phyloP scores from a whole-genome alignment of 2,329 filamentous ascomycete species.

The Fusarium succisae region DNA sequence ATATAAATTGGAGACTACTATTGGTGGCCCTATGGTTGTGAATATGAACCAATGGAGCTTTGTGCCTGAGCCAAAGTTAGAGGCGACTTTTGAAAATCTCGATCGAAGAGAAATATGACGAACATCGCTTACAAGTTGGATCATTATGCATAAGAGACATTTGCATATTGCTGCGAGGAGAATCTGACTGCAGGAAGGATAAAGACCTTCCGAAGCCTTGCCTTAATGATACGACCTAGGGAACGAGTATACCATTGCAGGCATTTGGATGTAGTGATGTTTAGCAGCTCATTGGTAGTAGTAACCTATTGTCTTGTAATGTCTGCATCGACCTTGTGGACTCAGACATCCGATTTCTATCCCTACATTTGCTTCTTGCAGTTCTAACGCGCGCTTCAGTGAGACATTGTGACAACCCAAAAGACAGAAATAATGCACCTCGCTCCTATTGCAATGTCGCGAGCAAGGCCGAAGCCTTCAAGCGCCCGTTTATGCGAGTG shows the following conservation, averaged over 20 bases:
- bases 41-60: background rate
- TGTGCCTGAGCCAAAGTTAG: background rate
- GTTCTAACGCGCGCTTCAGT: background rate
- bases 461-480: background rate
- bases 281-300: background rate
- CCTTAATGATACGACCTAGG: background rate
- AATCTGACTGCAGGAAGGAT: background rate
- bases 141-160: background rate
- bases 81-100: conserved; percentile 1
- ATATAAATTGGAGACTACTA: background rate
- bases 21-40: background rate
- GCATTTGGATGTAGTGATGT: too few relatives aligned
- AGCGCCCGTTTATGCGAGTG: background rate
- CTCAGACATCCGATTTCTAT: background rate
- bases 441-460: background rate
- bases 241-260: background rate
- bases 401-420: conserved; percentile 2
- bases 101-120: conserved; percentile 5
- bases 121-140: background rate
- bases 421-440: background rate
- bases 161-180: background rate
- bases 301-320: background rate
- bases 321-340: background rate
- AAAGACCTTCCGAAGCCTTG: background rate
- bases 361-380: background rate